phyloP scores from a whole-genome alignment of 805 yeast genomes.

The Danielozyma ontarioensis region DNA sequence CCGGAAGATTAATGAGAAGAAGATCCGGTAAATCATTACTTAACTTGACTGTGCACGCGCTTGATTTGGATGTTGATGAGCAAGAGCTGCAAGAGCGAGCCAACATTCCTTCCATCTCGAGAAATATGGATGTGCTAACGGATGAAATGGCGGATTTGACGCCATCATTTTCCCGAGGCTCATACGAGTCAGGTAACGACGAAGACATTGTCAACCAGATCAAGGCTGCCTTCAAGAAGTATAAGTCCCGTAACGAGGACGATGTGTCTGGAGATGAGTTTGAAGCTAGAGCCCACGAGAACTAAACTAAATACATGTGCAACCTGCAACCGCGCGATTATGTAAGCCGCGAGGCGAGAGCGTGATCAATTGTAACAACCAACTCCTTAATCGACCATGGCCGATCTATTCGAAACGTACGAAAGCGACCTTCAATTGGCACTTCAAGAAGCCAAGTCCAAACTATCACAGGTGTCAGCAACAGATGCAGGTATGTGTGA shows the following conservation, averaged over 20 bases:
- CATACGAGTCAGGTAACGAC: conserved; percentile 25
- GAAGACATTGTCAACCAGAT: conserved; percentile 31
- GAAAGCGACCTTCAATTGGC: conserved; percentile 72
- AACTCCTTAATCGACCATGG: conserved; percentile 17
- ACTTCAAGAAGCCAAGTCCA: conserved; percentile 63
- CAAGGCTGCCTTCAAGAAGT: conserved; percentile 31
- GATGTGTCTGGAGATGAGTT: conserved; percentile 51
- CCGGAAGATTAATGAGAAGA: conserved; percentile 55
- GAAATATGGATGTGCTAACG: conserved; percentile 7
- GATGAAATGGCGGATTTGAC: conserved; percentile 14
- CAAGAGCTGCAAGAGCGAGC: conserved; percentile 11
- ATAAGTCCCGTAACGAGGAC: conserved; percentile 30
- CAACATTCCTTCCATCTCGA: neutral
- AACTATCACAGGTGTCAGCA: conserved; percentile 50
- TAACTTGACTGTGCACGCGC: conserved; percentile 59
- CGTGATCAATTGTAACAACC: too few relatives aligned
- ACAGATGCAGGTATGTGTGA: conserved; percentile 39
- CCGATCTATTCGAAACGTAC: conserved; percentile 57
- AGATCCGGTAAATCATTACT: conserved; percentile 70
- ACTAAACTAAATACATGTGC: too few relatives aligned
- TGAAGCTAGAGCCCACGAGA: conserved; percentile 51
- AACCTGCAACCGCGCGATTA: too few relatives aligned
- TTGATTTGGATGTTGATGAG: conserved; percentile 67
- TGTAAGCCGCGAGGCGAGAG: too few relatives aligned
- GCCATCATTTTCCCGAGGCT: conserved; percentile 17